Conservation (phyloP, 73 alveolate species). For the Durusdinium trenchii region DNA sequence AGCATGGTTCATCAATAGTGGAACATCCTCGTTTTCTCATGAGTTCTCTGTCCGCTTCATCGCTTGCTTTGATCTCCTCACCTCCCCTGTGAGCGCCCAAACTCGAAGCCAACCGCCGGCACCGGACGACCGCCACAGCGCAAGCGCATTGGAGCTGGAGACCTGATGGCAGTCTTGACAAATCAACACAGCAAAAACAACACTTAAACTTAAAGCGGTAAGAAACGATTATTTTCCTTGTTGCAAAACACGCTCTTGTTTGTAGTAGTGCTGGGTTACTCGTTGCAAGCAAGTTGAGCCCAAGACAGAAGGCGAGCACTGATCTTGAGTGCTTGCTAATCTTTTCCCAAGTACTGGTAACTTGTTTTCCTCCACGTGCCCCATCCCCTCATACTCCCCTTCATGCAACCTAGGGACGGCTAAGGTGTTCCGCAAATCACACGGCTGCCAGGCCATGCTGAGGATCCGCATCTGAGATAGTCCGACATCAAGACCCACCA, state of each 20-base stretch:
- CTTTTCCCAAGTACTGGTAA: too few relatives aligned
- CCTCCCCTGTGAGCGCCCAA: slow-evolving; percentile 50
- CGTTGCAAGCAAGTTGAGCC: too few relatives aligned
- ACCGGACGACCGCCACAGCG: slow-evolving; percentile 24
- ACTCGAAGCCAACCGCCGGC: slow-evolving; percentile 37
- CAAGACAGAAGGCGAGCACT: too few relatives aligned
- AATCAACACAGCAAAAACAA: background rate
- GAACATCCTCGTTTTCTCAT: too few relatives aligned
- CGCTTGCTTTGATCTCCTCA: background rate
- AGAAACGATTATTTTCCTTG: too few relatives aligned
- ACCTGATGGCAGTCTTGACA: background rate
- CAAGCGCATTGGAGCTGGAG: background rate
- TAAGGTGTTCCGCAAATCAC: slow-evolving; percentile 33
- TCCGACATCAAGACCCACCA: background rate
- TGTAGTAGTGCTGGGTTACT: too few relatives aligned
- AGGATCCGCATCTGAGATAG: background rate
- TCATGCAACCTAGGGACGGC: background rate
- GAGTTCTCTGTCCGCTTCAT: background rate
- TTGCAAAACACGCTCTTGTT: too few relatives aligned
- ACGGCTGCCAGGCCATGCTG: slow-evolving; percentile 74
- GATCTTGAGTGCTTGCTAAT: too few relatives aligned
- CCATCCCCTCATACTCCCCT: too few relatives aligned
- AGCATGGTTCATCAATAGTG: too few relatives aligned
- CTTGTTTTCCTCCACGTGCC: too few relatives aligned
- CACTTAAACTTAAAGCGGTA: too few relatives aligned